These are phyloP conservation scores for Malus hybrid DNA, from an alignment of 331 rosid species.

Conservation along the genomic window DNA sequence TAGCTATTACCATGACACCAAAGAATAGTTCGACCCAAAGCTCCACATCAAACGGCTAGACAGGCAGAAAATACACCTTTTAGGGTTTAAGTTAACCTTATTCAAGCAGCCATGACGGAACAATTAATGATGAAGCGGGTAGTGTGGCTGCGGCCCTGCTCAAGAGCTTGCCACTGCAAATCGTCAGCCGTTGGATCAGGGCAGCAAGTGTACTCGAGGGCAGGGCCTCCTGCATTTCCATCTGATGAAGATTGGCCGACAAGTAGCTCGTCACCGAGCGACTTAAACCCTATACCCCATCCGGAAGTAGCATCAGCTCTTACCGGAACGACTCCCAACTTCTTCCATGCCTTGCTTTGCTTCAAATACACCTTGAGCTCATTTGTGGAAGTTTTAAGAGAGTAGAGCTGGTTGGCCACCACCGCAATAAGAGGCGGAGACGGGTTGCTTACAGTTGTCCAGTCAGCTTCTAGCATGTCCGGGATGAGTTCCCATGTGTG, in stretches of 20 bases:
- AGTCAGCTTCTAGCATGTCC: conserved; percentile 33
- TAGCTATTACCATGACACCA: too few relatives aligned
- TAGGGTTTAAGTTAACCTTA: not conserved
- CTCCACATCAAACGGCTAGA: not conserved
- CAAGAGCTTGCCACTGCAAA: conserved; percentile 57
- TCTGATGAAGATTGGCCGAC: conserved; percentile 52
- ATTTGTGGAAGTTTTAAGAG: conserved; percentile 47
- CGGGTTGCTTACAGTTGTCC: conserved; percentile 20
- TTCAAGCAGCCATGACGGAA: conserved; percentile 68
- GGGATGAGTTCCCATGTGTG: conserved; percentile 63
- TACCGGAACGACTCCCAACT: conserved; percentile 60
- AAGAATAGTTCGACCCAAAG: too few relatives aligned
- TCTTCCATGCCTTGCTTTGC: conserved; percentile 49
- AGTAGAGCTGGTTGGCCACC: conserved; percentile 53
- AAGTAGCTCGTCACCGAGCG: conserved; percentile 67
- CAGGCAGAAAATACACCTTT: not conserved
- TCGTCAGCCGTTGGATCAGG: conserved; percentile 45
- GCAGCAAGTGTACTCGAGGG: conserved; percentile 46
- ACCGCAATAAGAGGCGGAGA: conserved; percentile 83
- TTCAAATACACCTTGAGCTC: conserved; percentile 58
- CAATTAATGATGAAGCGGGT: conserved; percentile 66
- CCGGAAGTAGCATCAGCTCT: conserved; percentile 53
- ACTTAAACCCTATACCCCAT: conserved; percentile 85
- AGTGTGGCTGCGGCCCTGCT: conserved; percentile 32
- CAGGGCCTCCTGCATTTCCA: conserved; percentile 10